These are phyloP conservation scores for Ambispora gerdemannii DNA, from an alignment of 192 early-diverging fungal species.

Conservation along the genomic window DNA sequence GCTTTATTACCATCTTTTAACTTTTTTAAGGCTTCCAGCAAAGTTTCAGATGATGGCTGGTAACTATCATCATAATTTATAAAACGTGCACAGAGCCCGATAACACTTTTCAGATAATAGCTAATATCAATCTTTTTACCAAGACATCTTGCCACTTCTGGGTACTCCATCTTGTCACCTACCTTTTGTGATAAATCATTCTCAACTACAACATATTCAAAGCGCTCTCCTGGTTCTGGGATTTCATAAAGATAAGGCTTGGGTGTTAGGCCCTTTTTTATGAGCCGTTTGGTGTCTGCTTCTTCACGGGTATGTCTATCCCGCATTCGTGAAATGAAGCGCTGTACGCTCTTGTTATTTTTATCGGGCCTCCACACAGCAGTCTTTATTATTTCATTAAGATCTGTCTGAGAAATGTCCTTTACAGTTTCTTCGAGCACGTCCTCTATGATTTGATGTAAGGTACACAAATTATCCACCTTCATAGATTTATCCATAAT, in stretches of 20 bases:
- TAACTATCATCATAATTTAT: neutral
- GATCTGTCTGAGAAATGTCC: neutral
- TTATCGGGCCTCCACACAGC: slow-evolving; percentile 3
- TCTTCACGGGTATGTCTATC: no score
- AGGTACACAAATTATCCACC: neutral
- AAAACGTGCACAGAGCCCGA: slow-evolving; percentile 8
- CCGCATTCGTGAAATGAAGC: neutral
- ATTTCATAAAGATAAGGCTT: slow-evolving; percentile 21
- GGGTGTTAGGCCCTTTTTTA: no score
- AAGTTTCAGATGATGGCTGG: neutral
- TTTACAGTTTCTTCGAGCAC: neutral
- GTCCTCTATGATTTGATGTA: slow-evolving; percentile 15
- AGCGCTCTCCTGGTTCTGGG: neutral
- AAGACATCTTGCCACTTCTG: neutral
- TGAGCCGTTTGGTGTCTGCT: neutral
- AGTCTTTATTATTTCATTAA: neutral
- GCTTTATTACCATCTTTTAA: no score
- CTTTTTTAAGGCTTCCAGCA: no score
- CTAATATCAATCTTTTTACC: neutral
- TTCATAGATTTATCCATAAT: slow-evolving; percentile 4
- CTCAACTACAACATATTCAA: neutral
- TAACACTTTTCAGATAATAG: slow-evolving; percentile 7
- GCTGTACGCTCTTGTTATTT: no score
- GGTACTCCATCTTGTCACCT: slow-evolving; percentile 6
- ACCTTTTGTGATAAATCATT: neutral